Conservation (phyloP, 2,329 filamentous ascomycete genomes). For the Aspergillus sp. region DNA sequence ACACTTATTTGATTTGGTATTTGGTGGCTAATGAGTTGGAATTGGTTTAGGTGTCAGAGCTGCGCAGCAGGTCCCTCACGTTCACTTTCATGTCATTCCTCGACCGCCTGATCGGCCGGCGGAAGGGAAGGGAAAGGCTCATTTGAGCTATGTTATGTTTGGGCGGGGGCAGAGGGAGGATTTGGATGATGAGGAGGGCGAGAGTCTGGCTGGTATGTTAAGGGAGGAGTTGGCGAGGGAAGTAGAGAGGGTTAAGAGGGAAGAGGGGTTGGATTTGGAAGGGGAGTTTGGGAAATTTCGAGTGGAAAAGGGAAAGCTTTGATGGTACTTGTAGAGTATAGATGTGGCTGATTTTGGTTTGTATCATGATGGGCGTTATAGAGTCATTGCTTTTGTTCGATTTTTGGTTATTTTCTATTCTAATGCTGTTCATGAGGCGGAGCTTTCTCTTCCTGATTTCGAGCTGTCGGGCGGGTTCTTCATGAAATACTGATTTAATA, state of each 20-base stretch:
- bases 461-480: slow-evolving; percentile 7
- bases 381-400: neutral
- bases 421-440: slow-evolving; percentile 5
- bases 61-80: slow-evolving; percentile 88
- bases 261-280: slow-evolving; percentile 41
- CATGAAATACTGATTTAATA: slow-evolving; percentile 18
- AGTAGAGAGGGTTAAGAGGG: slow-evolving; percentile 35
- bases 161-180: slow-evolving; percentile 50
- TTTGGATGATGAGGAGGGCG: slow-evolving; percentile 49
- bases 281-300: slow-evolving; percentile 15
- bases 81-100: slow-evolving; percentile 94
- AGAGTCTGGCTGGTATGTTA: slow-evolving; percentile 38
- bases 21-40: neutral
- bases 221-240: slow-evolving; percentile 41
- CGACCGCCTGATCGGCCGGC: slow-evolving; percentile 55
- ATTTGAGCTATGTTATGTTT: slow-evolving; percentile 47
- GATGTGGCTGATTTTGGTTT: neutral
- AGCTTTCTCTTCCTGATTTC: slow-evolving; percentile 7
- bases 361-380: too few species aligned
- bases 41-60: slow-evolving; percentile 65
- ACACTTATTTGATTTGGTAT: neutral
- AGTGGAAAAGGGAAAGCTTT: slow-evolving; percentile 23
- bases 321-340: neutral
- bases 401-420: neutral
- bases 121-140: slow-evolving; percentile 18